Evolutionary conservation across 2,329 filamentous ascomycete species (phyloP).

Genomic region (Byssothecium circinans): DNA sequence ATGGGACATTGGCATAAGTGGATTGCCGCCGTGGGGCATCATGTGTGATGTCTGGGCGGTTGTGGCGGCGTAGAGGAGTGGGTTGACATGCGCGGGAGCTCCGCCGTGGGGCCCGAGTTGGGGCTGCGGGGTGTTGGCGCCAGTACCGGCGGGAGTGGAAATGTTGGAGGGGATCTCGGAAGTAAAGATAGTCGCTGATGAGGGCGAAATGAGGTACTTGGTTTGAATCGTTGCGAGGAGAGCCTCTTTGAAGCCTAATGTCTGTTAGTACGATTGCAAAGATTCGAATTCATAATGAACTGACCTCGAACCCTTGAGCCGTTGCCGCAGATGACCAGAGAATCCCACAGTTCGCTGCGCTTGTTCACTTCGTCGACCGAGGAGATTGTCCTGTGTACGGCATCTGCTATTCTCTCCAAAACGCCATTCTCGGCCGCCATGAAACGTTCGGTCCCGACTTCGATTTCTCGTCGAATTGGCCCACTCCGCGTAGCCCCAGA

Average conservation of each 20-base stretch:
- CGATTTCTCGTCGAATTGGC: slow-evolving; percentile 62
- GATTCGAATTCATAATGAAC: slow-evolving; percentile 10
- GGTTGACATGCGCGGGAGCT: slow-evolving; percentile 71
- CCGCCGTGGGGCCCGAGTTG: slow-evolving; percentile 50
- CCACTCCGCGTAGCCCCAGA: slow-evolving; percentile 22
- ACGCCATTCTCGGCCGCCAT: slow-evolving; percentile 65
- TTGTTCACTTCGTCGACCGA: slow-evolving; percentile 82
- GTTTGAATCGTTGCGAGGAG: slow-evolving; percentile 76
- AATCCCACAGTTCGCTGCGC: slow-evolving; percentile 87
- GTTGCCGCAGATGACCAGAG: slow-evolving; percentile 87
- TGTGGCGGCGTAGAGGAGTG: slow-evolving; percentile 87
- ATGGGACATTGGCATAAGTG: slow-evolving; percentile 42
- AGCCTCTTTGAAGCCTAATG: slow-evolving; percentile 79
- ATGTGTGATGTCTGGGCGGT: slow-evolving; percentile 64
- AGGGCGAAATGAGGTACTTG: slow-evolving; percentile 88
- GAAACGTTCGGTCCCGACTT: slow-evolving; percentile 76
- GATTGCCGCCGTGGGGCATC: slow-evolving; percentile 42
- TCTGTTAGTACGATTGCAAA: slow-evolving; percentile 36
- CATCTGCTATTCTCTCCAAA: slow-evolving; percentile 79
- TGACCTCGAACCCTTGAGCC: slow-evolving; percentile 67
- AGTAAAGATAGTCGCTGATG: slow-evolving; percentile 93
- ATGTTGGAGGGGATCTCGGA: slow-evolving; percentile 94
- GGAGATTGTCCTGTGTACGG: slow-evolving; percentile 81
- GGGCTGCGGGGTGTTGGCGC: slow-evolving; percentile 83
- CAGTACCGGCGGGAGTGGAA: slow-evolving; percentile 86